These are phyloP conservation scores for Diaporthe citri DNA, from an alignment of 2,329 filamentous ascomycete genomes.

Conservation along the genomic window DNA sequence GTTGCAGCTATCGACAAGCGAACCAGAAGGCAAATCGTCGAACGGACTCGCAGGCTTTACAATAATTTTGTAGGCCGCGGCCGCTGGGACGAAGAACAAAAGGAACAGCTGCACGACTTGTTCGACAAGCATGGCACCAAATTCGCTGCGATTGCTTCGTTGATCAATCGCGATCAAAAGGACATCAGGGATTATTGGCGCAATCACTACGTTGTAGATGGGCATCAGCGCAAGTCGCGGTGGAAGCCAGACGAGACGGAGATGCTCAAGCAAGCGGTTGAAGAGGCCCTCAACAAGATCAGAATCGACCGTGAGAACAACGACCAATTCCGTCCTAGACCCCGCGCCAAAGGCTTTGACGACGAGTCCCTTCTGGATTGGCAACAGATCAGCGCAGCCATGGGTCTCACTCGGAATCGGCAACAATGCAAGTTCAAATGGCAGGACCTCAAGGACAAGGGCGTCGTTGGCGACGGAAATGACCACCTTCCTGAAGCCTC, in stretches of 20 bases:
- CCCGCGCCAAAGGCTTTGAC: constrained; percentile 49
- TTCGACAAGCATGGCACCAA: constrained; percentile 63
- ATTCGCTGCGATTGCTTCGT: constrained; percentile 72
- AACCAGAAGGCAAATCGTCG: constrained; percentile 66
- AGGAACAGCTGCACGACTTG: constrained; percentile 63
- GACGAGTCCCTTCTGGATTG: constrained; percentile 73
- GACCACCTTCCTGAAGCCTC: constrained; percentile 39
- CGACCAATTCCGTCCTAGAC: constrained; percentile 30
- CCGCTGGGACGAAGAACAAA: constrained; percentile 70
- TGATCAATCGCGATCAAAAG: constrained; percentile 73
- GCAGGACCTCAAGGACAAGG: constrained; percentile 60
- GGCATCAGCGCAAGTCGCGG: constrained; percentile 61
- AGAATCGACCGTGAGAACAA: constrained; percentile 53
- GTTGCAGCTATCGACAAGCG: constrained; percentile 62
- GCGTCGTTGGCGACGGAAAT: constrained; percentile 41
- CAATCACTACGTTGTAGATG: constrained; percentile 73
- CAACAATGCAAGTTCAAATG: constrained; percentile 79
- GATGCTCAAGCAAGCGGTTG: constrained; percentile 64
- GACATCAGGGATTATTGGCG: constrained; percentile 79
- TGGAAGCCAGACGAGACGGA: constrained; percentile 75
- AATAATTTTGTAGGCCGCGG: constrained; percentile 74
- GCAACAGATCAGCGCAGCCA: constrained; percentile 71
- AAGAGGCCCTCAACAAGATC: constrained; percentile 64
- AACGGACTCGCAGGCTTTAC: constrained; percentile 71
- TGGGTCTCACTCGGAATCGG: constrained; percentile 72